phyloP scores from a whole-genome alignment of 2,329 filamentous ascomycete genomes.

The Lecanicillium sp. region DNA sequence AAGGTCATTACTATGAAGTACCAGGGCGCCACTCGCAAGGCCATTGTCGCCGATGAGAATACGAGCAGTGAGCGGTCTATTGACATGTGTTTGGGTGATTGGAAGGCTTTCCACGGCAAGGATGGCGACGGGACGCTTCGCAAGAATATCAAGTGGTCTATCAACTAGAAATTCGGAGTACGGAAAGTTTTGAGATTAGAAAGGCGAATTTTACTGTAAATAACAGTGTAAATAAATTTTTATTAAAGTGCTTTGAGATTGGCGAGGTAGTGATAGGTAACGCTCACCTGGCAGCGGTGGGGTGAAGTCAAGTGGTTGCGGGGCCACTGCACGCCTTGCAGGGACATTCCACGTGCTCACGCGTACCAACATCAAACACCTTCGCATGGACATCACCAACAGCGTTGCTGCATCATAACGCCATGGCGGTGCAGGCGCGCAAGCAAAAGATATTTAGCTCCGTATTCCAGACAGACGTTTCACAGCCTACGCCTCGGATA shows the following conservation, averaged over 20 bases:
- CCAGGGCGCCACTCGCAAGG: constrained; percentile 8
- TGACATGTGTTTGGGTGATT: constrained; percentile 9
- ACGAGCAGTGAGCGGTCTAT: constrained; percentile 16
- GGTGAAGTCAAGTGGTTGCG: no score
- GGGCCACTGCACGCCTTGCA: no score
- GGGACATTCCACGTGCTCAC: not conserved
- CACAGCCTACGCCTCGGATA: constrained; percentile 38
- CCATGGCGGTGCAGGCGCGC: constrained; percentile 36
- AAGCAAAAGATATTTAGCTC: constrained; percentile 45
- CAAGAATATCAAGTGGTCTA: constrained; percentile 6
- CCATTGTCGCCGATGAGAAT: constrained; percentile 12
- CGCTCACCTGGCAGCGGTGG: no score
- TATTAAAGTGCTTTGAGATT: no score
- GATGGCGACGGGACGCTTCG: constrained; percentile 8
- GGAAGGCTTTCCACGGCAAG: constrained; percentile 9
- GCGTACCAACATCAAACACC: not conserved
- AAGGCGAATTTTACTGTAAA: no score
- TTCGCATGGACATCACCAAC: not conserved
- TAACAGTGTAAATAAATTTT: no score
- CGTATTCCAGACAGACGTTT: constrained; percentile 45
- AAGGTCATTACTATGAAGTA: constrained; percentile 10
- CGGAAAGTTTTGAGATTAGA: no score
- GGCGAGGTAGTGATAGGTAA: no score
- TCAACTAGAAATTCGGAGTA: not conserved
- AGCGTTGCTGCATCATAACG: constrained; percentile 19